Evolutionary conservation across 1,139 yeast species (phyloP), one percentile per base, ranked within the genome.

Genomic region (Meyerozyma guilliermondii): DNA sequence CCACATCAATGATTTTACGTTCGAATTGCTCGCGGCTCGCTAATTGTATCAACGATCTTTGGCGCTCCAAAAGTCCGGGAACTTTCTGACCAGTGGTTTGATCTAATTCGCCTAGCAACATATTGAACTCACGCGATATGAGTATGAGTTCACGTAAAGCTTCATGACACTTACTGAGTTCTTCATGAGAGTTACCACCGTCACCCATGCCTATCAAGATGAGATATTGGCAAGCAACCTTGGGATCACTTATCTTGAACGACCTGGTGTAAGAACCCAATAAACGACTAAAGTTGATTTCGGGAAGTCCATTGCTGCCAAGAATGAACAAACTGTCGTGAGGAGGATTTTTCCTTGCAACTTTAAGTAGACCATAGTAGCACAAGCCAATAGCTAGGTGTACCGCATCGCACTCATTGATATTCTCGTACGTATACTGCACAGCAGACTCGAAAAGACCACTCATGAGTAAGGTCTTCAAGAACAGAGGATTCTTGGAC

Each of bases 381-480:
- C 83, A 80, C 42, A 92, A 71, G 0, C 87, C 89, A 53, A 92
- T 85, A 1, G 95, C 88, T 51, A 89, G 75, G 64, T 94, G 98
- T 11, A 89, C 95, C 2, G 96, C 87, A 58, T 88, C 97, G 44
- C 87, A 78, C 58, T 87, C 95, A 58, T 80, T 83, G 38, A 78
- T 68, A 36, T 73, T 66, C 51, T 83, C 83, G 50, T 65, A 68
- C 13, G 86, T 69, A 58, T 84, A 81, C 48, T 83, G 82, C 14
- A 88, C 79, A 0, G 96, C 96, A 46, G 78, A 72, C 55, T 89
- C 97, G 59, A 82, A 91, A 41, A 87, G 73, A 0, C 98, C 98
- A 47, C 81, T 73, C 54, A 89, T 68, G 10, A 88, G 60, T 51
- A 91, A 71, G 1, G 87, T 78, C 54, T 87, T 92, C 53, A 88